Percentiles rank a stretch among this genome's conserved stretches.
Evolutionary conservation across 768 basidiomycete genomes (phyloP).

Genomic region (Gloeostereum incarnatum): DNA sequence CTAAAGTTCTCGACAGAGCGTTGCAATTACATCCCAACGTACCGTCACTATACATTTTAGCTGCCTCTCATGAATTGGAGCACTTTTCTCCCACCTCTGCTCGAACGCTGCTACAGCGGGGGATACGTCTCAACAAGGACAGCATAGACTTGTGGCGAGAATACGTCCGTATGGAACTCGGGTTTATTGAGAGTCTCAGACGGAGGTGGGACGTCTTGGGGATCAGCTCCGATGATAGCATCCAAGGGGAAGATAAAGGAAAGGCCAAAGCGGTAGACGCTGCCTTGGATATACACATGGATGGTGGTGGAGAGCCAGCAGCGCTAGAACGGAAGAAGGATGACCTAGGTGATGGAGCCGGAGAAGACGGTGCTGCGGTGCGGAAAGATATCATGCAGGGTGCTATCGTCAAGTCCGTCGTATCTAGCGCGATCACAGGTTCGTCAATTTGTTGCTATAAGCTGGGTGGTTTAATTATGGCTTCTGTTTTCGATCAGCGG

Average conservation of each 20-base stretch:
- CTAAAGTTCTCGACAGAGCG: conserved; percentile 39
- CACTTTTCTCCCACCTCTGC: conserved; percentile 70
- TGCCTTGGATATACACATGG: conserved; percentile 12
- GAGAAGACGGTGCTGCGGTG: conserved; percentile 39
- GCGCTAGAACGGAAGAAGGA: conserved; percentile 40
- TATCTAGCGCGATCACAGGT: conserved; percentile 70
- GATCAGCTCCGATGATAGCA: conserved; percentile 29
- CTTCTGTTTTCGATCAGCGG: conserved; percentile 17
- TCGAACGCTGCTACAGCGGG: conserved; percentile 76
- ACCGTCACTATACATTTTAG: conserved; percentile 73
- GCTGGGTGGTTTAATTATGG: not conserved
- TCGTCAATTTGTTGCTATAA: conserved; percentile 5
- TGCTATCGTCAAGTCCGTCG: conserved; percentile 71
- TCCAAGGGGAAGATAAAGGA: conserved; percentile 12
- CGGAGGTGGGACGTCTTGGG: conserved; percentile 78
- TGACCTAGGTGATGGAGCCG: conserved; percentile 26
- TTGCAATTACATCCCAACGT: conserved; percentile 79
- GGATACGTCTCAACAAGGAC: conserved; percentile 67
- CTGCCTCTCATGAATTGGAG: conserved; percentile 75
- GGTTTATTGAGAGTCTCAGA: conserved; percentile 72
- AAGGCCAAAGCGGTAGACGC: conserved; percentile 18
- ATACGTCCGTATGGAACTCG: conserved; percentile 85
- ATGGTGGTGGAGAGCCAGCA: conserved; percentile 19
- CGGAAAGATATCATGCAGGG: conserved; percentile 66
- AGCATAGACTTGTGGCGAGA: conserved; percentile 79